Evolutionary conservation across 331 rosid genomes (phyloP).

Genomic region (Arachis monticola): DNA sequence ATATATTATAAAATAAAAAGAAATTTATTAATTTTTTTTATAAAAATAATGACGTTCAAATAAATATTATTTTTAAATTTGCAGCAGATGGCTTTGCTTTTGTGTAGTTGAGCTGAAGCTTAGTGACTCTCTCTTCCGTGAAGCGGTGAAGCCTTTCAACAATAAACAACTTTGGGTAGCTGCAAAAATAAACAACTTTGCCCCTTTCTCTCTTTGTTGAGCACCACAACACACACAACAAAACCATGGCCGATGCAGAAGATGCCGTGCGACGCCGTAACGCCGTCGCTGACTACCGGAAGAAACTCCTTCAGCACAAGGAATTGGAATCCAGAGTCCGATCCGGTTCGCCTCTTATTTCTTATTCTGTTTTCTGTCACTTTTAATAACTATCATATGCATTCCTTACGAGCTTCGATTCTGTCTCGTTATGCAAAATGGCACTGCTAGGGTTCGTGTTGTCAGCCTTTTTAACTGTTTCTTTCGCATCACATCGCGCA

Average conservation of each 20-base stretch:
- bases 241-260: constrained; percentile 61
- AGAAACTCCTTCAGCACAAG: constrained; percentile 81
- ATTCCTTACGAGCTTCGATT: background rate
- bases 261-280: constrained; percentile 69
- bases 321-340: constrained; percentile 87
- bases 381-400: background rate
- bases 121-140: too few species aligned
- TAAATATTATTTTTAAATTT: background rate
- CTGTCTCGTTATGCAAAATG: constrained; percentile 23
- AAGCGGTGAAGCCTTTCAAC: background rate
- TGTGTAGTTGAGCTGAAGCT: background rate
- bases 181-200: background rate
- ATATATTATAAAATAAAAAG: too few species aligned
- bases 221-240: background rate
- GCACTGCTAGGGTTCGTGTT: constrained; percentile 39
- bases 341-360: constrained; percentile 61
- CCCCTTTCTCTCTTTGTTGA: background rate
- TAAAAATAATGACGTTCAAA: too few species aligned
- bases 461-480: background rate
- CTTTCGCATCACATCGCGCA: constrained; percentile 4
- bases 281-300: constrained; percentile 70
- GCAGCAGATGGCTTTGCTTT: background rate
- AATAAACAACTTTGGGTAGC: constrained; percentile 5
- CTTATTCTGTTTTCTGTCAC: constrained; percentile 12
- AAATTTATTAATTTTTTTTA: background rate